Percentiles rank a stretch among this genome's conserved stretches.
phyloP scores from a whole-genome alignment of 768 basidiomycete genomes.

The Panaeolus cyanescens region DNA sequence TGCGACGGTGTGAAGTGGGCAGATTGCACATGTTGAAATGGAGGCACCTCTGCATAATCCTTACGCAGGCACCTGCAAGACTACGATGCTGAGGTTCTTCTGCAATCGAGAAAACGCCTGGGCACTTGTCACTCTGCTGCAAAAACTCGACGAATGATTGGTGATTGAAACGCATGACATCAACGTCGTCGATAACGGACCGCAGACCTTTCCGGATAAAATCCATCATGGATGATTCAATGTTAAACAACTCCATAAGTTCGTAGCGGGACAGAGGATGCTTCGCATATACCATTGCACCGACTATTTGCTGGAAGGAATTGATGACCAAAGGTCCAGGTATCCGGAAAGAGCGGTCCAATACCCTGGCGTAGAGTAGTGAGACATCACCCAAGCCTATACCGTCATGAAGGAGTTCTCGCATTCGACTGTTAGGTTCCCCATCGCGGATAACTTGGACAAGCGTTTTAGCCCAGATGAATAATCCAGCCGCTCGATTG shows the following conservation, averaged over 20 bases:
- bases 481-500: constrained; percentile 27
- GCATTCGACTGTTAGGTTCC: constrained; percentile 13
- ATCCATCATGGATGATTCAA: constrained; percentile 16
- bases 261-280: constrained; percentile 17
- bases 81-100: constrained; percentile 12
- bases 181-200: constrained; percentile 17
- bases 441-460: constrained; percentile 17
- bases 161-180: constrained; percentile 20
- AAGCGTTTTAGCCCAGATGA: constrained; percentile 28
- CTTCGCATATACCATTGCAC: constrained; percentile 22
- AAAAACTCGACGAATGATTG: constrained; percentile 30
- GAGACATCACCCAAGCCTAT: constrained; percentile 14
- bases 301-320: constrained; percentile 16
- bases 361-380: constrained; percentile 18
- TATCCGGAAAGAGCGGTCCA: constrained; percentile 16
- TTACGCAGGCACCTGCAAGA: constrained; percentile 22
- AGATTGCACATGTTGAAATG: constrained; percentile 37
- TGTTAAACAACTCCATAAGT: constrained; percentile 9
- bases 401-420: constrained; percentile 12
- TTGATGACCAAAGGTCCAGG: constrained; percentile 8
- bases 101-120: constrained; percentile 16
- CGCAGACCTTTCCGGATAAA: constrained; percentile 16
- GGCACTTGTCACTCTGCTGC: constrained; percentile 10
- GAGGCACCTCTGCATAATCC: constrained; percentile 27
- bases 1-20: constrained; percentile 26